Evolutionary conservation across 202 grass and related monocot species (phyloP), one percentile per base, ranked within the genome.

Genomic region (Elaeis oleifera): DNA sequence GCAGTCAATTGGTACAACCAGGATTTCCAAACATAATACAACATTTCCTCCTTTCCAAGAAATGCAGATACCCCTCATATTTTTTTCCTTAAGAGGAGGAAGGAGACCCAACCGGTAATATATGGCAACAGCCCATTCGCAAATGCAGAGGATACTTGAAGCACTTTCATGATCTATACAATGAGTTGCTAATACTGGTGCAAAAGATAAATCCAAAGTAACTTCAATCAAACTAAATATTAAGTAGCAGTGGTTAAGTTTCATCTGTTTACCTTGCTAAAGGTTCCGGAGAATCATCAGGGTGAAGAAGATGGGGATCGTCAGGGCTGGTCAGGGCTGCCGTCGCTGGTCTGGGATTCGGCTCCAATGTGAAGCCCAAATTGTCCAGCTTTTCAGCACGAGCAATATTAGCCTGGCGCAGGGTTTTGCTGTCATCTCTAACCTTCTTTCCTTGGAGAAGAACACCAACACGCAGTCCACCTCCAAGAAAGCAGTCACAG

Each of bases 361-460:
- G 89, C 62, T 99, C 95, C 48, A 99, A 80, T 49, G 89, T 86
- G 83, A 99, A 99, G 20, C 81, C 85, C 4, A 99, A 48, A 56
- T 80, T 87, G 18, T 89, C 73, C 26, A 80, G 75, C 60, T 76
- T 76, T 68, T 94, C 82, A 76, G 67, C 60, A 23, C 78, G 65
- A 66, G 74, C 23, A 59, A 99, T 87, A 54, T 89, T 89, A 67
- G 75, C 78, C 59, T 99, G 89, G 60, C 79, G 54, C 62, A 99
- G 69, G 6, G 88, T 94, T 68, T 83, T 81, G 56, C 59, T 76
- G 74, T 99, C 95, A 75, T 99, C 89, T 77, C 83, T 84, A 64
- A 94, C 80, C 76, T 87, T 99, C 66, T 86, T 94, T 67, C 95
- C 95, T 23, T 95, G 89, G 19, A 89, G 79, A 71, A 91, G 74